Base-by-base conservation (phyloP, 306 rosid species). In the Lithocarpus polystachyus region DNA sequence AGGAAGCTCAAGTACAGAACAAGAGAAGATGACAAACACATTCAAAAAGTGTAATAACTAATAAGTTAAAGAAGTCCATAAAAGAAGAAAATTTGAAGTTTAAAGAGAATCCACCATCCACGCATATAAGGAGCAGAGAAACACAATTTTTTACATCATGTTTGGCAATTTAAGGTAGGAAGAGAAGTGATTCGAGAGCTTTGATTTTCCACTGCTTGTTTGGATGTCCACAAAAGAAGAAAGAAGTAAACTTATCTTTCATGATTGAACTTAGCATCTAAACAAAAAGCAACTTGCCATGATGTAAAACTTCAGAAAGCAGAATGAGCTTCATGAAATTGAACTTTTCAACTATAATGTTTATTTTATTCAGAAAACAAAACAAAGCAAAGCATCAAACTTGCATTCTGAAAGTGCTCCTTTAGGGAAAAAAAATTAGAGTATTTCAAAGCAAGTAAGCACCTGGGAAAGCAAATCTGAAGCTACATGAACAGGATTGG, bases 401-500 rank as follows among this genome's bases (percentile, higher is more conserved):
- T 78, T 52, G 76, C 71, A 56, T n/a, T 73, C 53, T 33, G 69
- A 28, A 73, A 67, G n/a, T 10, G 71, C 75, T 72, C 55, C 9
- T 6, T 40, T 54, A 29, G 35, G 70, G 48, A 28, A 43, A 4
- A 33, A 79, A 4, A 10, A 51, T 76, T 2, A 40, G 45, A 17
- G 77, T 18, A 72, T 22, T 37, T 53, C 75, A 69, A 68, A 71
- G 37, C 2, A 70, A 77, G 73, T 15, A 48, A 65, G 51, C 13
- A 75, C 99, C 99, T 94, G 99, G 73, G 99, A 94, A 81, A 95
- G 98, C 83, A 95, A 87, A 89, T 95, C 99, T 51, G 97, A 97
- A 57, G 99, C 99, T 77, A 95, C 80, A 74, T 95, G 97, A 77
- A 88, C 93, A 59, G 99, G 94, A 77, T 87, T 82, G 68, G 99